Conservation (phyloP, 352 stramenopile genomes). For the Phytophthora ohioensis region DNA sequence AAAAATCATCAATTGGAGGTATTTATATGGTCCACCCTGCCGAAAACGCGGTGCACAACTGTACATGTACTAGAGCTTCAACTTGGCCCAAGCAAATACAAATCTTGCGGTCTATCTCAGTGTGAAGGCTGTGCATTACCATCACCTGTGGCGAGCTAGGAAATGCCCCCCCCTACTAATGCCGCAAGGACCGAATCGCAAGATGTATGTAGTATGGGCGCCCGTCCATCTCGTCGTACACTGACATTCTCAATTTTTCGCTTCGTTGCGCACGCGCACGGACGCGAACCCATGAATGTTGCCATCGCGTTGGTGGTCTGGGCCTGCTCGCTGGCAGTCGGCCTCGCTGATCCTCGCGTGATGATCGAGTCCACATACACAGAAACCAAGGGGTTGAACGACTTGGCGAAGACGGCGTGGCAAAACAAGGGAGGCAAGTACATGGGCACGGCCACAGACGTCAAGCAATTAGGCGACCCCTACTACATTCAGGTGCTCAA, state of each 20-base stretch:
- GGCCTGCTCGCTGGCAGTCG: constrained; percentile 17
- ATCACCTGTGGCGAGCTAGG: not conserved
- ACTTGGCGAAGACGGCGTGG: constrained; percentile 34
- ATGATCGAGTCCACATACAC: constrained; percentile 49
- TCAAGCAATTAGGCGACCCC: constrained; percentile 39
- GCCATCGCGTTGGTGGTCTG: constrained; percentile 21
- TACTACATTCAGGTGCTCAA: constrained; percentile 37
- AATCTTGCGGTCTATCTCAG: constrained; percentile 24
- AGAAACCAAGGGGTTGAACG: constrained; percentile 31
- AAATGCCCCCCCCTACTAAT: constrained; percentile 27
- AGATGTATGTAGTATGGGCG: constrained; percentile 9
- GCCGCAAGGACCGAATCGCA: constrained; percentile 24
- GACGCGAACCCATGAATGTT: constrained; percentile 22
- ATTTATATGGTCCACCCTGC: too few relatives aligned
- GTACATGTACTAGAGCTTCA: constrained; percentile 5
- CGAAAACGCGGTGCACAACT: too few relatives aligned
- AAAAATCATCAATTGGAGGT: too few relatives aligned
- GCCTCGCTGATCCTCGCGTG: constrained; percentile 28
- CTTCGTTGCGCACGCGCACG: constrained; percentile 2
- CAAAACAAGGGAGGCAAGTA: constrained; percentile 39
- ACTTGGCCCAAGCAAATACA: constrained; percentile 11
- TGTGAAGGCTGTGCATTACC: not conserved
- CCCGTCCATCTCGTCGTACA: constrained; percentile 7
- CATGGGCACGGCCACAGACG: constrained; percentile 43
- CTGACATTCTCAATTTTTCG: constrained; percentile 22